Conservation (phyloP, 495 filamentous ascomycete genomes). For the Friedmanniomyces simplex region DNA sequence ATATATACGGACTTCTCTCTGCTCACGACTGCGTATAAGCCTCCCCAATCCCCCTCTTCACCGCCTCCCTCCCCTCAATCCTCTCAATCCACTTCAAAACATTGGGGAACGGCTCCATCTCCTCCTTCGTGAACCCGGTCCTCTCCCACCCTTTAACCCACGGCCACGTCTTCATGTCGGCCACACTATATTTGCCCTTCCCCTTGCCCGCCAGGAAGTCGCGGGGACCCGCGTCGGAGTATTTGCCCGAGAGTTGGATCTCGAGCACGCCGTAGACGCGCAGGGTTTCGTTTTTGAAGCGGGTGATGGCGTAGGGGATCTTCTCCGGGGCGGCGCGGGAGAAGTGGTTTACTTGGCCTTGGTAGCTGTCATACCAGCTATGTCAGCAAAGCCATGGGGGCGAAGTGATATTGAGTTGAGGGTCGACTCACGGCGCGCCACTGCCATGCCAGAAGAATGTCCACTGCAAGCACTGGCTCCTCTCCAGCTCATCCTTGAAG, state of each 20-base stretch:
- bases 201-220: slow-evolving; percentile 46
- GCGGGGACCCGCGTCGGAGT: slow-evolving; percentile 32
- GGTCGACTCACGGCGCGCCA: slow-evolving; percentile 31
- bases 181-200: slow-evolving; percentile 44
- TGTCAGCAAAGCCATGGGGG: neutral
- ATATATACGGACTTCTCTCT: too few species aligned
- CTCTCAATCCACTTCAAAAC: slow-evolving; percentile 45
- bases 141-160: slow-evolving; percentile 39
- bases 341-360: slow-evolving; percentile 35
- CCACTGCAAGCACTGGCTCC: slow-evolving; percentile 37
- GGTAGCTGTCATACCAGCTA: slow-evolving; percentile 2
- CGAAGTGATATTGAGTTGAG: neutral
- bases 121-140: slow-evolving; percentile 37
- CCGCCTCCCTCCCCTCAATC: slow-evolving; percentile 41
- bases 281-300: slow-evolving; percentile 44
- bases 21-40: slow-evolving; percentile 28
- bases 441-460: slow-evolving; percentile 42
- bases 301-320: slow-evolving; percentile 41
- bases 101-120: slow-evolving; percentile 43
- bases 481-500: slow-evolving; percentile 38
- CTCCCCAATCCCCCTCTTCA: slow-evolving; percentile 40
- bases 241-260: slow-evolving; percentile 40
- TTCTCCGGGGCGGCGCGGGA: slow-evolving; percentile 35
- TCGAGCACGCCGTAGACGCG: slow-evolving; percentile 46
- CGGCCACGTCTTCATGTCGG: slow-evolving; percentile 48